Percentiles rank a stretch among this genome's conserved stretches.
phyloP scores from a whole-genome alignment of 2,329 filamentous ascomycete genomes.

The Alternaria burnsii region DNA sequence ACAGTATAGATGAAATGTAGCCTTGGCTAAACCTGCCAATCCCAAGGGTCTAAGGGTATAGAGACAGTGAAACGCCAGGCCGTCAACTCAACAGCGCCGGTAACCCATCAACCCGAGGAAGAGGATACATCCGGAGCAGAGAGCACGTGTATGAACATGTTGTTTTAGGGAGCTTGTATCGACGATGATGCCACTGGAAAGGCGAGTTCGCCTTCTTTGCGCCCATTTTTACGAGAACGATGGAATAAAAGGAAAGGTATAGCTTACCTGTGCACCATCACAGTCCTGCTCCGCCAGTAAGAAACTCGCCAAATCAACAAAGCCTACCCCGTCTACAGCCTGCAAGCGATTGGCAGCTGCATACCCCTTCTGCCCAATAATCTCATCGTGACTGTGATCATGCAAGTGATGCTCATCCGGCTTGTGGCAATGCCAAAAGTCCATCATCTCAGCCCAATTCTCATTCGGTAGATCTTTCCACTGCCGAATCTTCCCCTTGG shows the following conservation, averaged over 20 bases:
- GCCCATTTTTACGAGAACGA: constrained; percentile 46
- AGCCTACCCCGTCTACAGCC: constrained; percentile 71
- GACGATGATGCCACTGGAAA: constrained; percentile 59
- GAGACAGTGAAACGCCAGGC: constrained; percentile 46
- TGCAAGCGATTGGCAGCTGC: constrained; percentile 79
- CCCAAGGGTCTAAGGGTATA: constrained; percentile 42
- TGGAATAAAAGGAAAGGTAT: not conserved
- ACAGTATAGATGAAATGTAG: constrained; percentile 34
- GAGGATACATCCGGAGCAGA: constrained; percentile 37
- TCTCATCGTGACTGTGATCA: constrained; percentile 51
- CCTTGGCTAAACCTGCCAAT: constrained; percentile 44
- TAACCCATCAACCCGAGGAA: constrained; percentile 41
- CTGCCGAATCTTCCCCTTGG: constrained; percentile 41
- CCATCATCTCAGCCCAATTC: constrained; percentile 99
- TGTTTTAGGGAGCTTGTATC: constrained; percentile 68
- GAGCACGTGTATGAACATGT: constrained; percentile 38
- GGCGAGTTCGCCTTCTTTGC: constrained; percentile 65
- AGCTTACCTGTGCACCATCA: constrained; percentile 54
- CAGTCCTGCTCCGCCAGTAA: constrained; percentile 76
- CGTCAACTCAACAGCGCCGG: constrained; percentile 35
- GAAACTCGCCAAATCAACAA: constrained; percentile 83
- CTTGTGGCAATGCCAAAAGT: constrained; percentile 99
- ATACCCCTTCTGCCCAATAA: constrained; percentile 68
- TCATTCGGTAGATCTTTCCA: constrained; percentile 97
- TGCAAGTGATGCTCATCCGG: constrained; percentile 71